Evolutionary conservation across 805 yeast species (phyloP), one percentile per base, ranked within the genome.

Genomic region (Yarrowia hollandica): DNA sequence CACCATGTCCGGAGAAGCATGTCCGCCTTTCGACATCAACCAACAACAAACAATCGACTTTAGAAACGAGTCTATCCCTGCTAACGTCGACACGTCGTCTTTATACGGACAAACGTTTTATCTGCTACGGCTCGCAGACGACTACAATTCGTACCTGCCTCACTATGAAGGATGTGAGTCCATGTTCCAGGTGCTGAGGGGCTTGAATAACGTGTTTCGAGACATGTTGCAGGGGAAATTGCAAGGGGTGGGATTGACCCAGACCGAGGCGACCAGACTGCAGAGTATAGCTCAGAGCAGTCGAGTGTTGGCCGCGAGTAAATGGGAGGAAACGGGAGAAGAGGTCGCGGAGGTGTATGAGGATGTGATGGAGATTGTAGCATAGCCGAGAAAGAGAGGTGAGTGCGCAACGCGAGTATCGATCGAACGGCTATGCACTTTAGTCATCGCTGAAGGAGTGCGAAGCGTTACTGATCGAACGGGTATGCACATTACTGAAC

Each of bases 91-190:
- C 22, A 48, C 55, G 10, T 48, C 55, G 15, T 21, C 55, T 7
- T 56, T 64, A 15, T 81, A 80, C 66, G 88, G 88, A 0, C 91
- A 85, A 68, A 74, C 79, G 0, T 82, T 82, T 56, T 86, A 85
- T 64, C 69, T 86, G 15, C 72, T 88, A 21, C 77, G 78, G 37
- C 76, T 87, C 2, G 80, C 88, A 50, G 89, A 86, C 52, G 90
- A 86, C 62, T 66, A 85, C 25, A 77, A 82, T 48, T 91, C 85
- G 63, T 86, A 80, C 64, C 63, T 84, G 8, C 77, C 74, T 12
- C 82, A 77, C 63, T 74, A 74, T 58, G 42, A 44, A 21, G 18
- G 55, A 30, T 6, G 38, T 61, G 59, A 31, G 63, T 63, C 62
- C 67, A 57, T 81, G 15, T 83, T 81, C 60, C 62, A 62, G 9